Evolutionary conservation across 1,284 basidiomycete species (phyloP).

Genomic region (Tranzscheliella williamsii): DNA sequence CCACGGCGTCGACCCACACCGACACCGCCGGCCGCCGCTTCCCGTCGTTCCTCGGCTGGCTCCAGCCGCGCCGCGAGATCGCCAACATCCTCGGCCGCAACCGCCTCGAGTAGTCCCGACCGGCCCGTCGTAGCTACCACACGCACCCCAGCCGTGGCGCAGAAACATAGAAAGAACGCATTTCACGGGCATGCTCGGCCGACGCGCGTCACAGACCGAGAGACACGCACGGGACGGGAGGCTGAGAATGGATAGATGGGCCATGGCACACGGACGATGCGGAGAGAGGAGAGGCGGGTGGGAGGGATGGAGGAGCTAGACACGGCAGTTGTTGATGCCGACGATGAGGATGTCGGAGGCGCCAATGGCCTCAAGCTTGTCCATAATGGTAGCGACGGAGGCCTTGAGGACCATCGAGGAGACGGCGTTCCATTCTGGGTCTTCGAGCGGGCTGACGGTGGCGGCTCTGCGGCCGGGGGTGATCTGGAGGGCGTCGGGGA

Average conservation of each 20-base stretch:
- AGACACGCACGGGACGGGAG: too few relatives aligned
- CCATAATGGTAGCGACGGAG: slow-evolving; percentile 84
- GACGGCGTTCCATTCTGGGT: slow-evolving; percentile 83
- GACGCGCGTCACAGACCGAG: too few relatives aligned
- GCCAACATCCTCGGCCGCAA: slow-evolving; percentile 39
- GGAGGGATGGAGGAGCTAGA: too few relatives aligned
- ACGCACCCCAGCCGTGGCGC: too few relatives aligned
- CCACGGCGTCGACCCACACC: slow-evolving; percentile 12
- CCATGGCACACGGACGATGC: too few relatives aligned
- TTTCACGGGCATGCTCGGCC: too few relatives aligned
- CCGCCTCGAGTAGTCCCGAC: slow-evolving; percentile 42
- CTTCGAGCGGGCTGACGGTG: slow-evolving; percentile 84
- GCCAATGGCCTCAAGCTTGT: slow-evolving; percentile 77
- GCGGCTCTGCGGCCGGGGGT: slow-evolving; percentile 90
- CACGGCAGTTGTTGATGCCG: slow-evolving; percentile 89
- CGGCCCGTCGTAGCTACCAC: too few relatives aligned
- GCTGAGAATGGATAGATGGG: too few relatives aligned
- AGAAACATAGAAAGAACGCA: too few relatives aligned
- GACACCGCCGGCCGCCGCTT: slow-evolving; percentile 17
- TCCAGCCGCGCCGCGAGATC: slow-evolving; percentile 55
- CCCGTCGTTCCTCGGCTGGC: slow-evolving; percentile 55
- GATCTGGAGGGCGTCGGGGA: slow-evolving; percentile 71
- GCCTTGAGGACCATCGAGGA: slow-evolving; percentile 89
- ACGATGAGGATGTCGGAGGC: slow-evolving; percentile 90
- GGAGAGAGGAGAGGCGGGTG: too few relatives aligned